Percentiles rank a stretch among this genome's conserved stretches.
Conservation (phyloP, 2,329 filamentous ascomycete species). For the Amylocarpus encephaloides region DNA sequence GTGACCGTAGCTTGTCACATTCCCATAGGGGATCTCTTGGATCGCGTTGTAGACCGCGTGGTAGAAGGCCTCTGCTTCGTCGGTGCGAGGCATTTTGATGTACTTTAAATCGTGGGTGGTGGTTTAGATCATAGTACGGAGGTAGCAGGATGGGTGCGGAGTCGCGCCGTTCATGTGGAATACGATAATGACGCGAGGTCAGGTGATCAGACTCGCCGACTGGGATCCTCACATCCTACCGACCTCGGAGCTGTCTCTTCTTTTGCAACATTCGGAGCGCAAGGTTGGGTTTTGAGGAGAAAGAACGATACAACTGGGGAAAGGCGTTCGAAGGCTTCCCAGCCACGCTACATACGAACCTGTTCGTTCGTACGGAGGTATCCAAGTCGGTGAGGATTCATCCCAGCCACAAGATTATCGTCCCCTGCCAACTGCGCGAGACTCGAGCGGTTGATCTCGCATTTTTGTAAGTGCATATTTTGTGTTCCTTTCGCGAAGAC, state of each 20-base stretch:
- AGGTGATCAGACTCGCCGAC: background rate
- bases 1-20: conserved; percentile 82
- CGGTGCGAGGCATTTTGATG: conserved; percentile 53
- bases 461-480: conserved; percentile 1
- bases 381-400: background rate
- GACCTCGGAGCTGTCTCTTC: no score
- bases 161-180: background rate
- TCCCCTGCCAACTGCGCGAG: background rate
- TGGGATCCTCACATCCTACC: no score
- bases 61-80: conserved; percentile 71
- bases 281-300: no score
- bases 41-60: conserved; percentile 74
- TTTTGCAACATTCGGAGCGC: no score
- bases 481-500: background rate
- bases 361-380: background rate
- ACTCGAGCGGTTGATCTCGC: background rate
- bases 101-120: background rate
- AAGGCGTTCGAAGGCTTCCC: background rate
- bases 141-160: background rate
- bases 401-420: conserved; percentile 9
- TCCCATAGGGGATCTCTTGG: conserved; percentile 76
- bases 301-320: no score
- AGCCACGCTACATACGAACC: background rate
- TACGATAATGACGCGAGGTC: background rate
- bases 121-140: background rate